These are phyloP conservation scores for Aspergillus phoenicis DNA, from an alignment of 2,329 filamentous ascomycete genomes.

Conservation along the genomic window DNA sequence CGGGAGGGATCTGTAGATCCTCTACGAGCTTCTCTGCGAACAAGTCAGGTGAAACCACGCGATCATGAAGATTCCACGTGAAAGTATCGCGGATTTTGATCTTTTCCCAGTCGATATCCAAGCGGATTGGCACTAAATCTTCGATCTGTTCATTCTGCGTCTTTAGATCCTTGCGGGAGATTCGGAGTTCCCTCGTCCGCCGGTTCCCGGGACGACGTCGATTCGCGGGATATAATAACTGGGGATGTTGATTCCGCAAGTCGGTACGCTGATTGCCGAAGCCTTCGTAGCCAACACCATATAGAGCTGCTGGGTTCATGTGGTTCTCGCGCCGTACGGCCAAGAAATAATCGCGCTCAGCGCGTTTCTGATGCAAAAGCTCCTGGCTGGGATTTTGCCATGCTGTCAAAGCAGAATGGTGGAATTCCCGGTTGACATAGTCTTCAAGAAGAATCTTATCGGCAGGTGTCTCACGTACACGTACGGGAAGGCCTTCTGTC, in stretches of 20 bases:
- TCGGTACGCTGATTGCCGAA: slow-evolving; percentile 88
- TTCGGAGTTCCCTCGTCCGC: slow-evolving; percentile 71
- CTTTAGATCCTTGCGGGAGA: slow-evolving; percentile 76
- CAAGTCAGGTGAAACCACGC: slow-evolving; percentile 73
- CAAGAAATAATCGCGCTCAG: slow-evolving; percentile 71
- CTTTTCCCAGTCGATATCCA: slow-evolving; percentile 95
- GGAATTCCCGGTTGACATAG: slow-evolving; percentile 66
- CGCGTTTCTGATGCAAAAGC: slow-evolving; percentile 64
- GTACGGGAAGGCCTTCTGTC: slow-evolving; percentile 33
- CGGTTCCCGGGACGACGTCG: slow-evolving; percentile 76
- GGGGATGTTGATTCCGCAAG: slow-evolving; percentile 62
- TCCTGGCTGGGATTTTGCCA: slow-evolving; percentile 58
- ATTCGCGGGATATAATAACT: slow-evolving; percentile 76
- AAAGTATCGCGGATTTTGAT: slow-evolving; percentile 95
- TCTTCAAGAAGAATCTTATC: slow-evolving; percentile 61
- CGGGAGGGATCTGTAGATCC: slow-evolving; percentile 75
- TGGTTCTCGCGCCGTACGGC: slow-evolving; percentile 62
- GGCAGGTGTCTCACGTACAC: slow-evolving; percentile 45
- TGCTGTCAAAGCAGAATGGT: slow-evolving; percentile 58
- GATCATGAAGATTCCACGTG: slow-evolving; percentile 96
- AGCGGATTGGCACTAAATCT: slow-evolving; percentile 83
- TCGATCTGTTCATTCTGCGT: slow-evolving; percentile 88
- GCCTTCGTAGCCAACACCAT: slow-evolving; percentile 77
- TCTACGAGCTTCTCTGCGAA: slow-evolving; percentile 91
- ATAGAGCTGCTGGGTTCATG: slow-evolving; percentile 60